phyloP scores from a whole-genome alignment of 116 monocot genomes.

The Zostera marina region DNA sequence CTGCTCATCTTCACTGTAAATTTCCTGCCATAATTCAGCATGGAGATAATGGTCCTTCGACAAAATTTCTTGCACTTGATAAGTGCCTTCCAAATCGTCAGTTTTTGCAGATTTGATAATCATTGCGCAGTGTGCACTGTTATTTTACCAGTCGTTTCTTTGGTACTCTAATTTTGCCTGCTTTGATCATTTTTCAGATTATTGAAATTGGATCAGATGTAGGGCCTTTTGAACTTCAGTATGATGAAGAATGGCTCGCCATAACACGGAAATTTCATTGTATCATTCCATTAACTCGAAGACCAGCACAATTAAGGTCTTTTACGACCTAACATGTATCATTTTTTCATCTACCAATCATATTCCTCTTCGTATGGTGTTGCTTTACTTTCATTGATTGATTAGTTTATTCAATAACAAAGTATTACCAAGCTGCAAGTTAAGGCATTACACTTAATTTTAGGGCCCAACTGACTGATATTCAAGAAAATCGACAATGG shows the following conservation, averaged over 20 bases:
- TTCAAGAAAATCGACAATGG: slow-evolving; percentile 31
- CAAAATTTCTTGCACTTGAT: slow-evolving; percentile 95
- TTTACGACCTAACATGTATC: slow-evolving; percentile 1
- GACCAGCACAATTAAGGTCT: slow-evolving; percentile 11
- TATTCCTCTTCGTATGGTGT: no score
- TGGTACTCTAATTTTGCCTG: not conserved
- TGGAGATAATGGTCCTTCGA: slow-evolving; percentile 61
- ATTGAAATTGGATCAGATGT: slow-evolving; percentile 67
- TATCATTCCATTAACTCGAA: slow-evolving; percentile 39
- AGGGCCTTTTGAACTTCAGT: slow-evolving; percentile 69
- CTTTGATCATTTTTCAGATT: slow-evolving; percentile 22
- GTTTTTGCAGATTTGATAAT: slow-evolving; percentile 52
- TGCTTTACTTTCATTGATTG: not conserved
- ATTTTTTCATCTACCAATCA: not conserved
- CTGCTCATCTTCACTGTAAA: slow-evolving; percentile 91
- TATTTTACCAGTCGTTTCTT: not conserved
- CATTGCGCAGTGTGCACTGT: not conserved
- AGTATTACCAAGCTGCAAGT: slow-evolving; percentile 3
- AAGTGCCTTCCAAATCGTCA: slow-evolving; percentile 64
- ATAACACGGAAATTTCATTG: slow-evolving; percentile 50
- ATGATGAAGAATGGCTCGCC: slow-evolving; percentile 95
- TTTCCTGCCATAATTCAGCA: slow-evolving; percentile 88
- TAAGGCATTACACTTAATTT: not conserved
- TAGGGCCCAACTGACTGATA: slow-evolving; percentile 31
- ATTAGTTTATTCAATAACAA: not conserved